These are phyloP conservation scores for Solanum bulbocastanum DNA, from an alignment of 257 asterid genomes.

Conservation along the genomic window DNA sequence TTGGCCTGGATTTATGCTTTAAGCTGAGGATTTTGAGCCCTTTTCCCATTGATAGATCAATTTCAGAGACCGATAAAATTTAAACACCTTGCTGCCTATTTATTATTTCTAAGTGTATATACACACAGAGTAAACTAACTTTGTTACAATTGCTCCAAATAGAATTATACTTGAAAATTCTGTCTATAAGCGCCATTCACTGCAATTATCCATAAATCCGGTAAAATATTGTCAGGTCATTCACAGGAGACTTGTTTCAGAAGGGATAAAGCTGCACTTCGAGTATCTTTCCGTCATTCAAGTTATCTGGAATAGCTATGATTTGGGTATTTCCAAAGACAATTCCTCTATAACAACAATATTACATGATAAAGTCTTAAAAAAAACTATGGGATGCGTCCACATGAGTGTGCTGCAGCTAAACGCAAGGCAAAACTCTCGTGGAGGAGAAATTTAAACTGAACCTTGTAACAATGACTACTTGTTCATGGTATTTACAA, in stretches of 20 bases:
- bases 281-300: neutral
- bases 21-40: conserved; percentile 67
- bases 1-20: conserved; percentile 72
- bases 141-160: neutral
- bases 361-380: neutral
- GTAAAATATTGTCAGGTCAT: neutral
- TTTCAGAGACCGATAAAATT: neutral
- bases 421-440: neutral
- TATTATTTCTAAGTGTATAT: neutral
- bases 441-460: neutral
- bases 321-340: neutral
- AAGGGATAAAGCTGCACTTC: neutral
- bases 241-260: neutral
- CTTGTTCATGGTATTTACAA: neutral
- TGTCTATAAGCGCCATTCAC: neutral
- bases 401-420: neutral
- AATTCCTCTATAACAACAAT: neutral
- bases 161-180: neutral
- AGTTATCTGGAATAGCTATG: neutral
- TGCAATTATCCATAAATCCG: neutral
- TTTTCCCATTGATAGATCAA: conserved; percentile 47
- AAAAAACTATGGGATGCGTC: neutral
- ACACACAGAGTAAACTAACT: neutral
- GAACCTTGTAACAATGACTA: neutral
- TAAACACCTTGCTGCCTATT: neutral